Evolutionary conservation across 257 asterid genomes (phyloP).

Genomic region (Solanum chilense): DNA sequence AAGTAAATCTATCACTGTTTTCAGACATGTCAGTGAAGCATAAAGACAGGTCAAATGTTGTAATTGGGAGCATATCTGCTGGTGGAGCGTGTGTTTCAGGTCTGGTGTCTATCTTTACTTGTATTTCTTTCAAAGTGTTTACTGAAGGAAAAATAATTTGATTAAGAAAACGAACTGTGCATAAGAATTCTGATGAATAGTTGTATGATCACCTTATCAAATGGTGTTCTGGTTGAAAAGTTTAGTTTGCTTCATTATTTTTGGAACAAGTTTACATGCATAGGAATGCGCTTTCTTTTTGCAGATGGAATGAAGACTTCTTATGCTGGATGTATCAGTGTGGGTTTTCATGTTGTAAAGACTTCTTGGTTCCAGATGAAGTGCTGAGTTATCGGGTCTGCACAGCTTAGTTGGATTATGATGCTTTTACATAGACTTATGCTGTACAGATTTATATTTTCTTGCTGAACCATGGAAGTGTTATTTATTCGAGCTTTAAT

Average conservation of each 20-base stretch:
- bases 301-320: background rate
- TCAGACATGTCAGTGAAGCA: slow-evolving; percentile 14
- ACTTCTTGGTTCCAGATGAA: background rate
- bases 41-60: background rate
- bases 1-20: slow-evolving; percentile 6
- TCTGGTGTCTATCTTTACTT: background rate
- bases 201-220: background rate
- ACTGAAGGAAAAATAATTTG: background rate
- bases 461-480: background rate
- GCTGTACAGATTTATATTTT: background rate
- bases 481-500: background rate
- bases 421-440: background rate
- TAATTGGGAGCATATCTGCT: slow-evolving; percentile 1
- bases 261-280: background rate
- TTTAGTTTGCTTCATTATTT: background rate
- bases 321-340: background rate
- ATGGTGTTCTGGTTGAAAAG: background rate
- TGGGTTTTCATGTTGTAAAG: background rate
- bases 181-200: background rate
- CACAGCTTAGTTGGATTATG: background rate
- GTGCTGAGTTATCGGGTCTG: background rate
- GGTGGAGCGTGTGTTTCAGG: slow-evolving; percentile 9
- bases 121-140: background rate
- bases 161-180: background rate
- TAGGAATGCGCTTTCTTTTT: background rate